These are phyloP conservation scores for Cymbidium sinense DNA, from an alignment of 106 monocot species.

Conservation along the genomic window DNA sequence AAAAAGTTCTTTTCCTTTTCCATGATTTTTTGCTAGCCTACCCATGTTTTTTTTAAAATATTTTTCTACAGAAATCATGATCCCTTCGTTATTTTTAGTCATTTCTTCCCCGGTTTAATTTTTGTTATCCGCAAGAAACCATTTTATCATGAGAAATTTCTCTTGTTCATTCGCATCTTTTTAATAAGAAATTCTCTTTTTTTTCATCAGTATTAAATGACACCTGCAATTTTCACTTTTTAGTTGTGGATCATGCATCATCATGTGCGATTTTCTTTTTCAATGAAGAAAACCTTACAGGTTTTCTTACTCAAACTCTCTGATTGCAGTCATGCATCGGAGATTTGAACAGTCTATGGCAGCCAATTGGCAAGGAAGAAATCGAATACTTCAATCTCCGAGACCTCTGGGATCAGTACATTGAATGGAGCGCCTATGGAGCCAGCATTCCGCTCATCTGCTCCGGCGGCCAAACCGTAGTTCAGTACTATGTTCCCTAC, in stretches of 20 bases:
- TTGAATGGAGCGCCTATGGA: conserved; percentile 80
- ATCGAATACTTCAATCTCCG: conserved; percentile 44
- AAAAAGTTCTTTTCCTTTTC: not conserved
- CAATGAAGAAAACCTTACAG: not conserved
- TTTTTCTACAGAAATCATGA: not conserved
- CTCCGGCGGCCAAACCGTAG: conserved; percentile 20
- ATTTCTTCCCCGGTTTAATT: not conserved
- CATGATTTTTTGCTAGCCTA: not conserved
- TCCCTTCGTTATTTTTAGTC: not conserved
- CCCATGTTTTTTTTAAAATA: not conserved
- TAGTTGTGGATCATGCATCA: not conserved
- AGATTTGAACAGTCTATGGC: conserved; percentile 14
- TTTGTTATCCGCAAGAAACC: not conserved
- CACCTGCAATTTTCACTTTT: not conserved
- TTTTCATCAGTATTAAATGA: not conserved
- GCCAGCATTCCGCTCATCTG: conserved; percentile 38
- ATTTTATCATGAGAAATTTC: not conserved
- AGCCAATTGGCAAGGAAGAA: conserved; percentile 8
- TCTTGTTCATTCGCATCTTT: not conserved
- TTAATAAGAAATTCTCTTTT: not conserved
- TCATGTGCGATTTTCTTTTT: not conserved
- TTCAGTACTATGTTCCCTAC: conserved; percentile 71
- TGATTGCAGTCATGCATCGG: conserved; percentile 23
- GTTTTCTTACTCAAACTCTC: not conserved
- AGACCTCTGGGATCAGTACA: conserved; percentile 67